Base-by-base conservation (phyloP, 2,329 filamentous ascomycete genomes). In the Ceratocystiopsis sp. region DNA sequence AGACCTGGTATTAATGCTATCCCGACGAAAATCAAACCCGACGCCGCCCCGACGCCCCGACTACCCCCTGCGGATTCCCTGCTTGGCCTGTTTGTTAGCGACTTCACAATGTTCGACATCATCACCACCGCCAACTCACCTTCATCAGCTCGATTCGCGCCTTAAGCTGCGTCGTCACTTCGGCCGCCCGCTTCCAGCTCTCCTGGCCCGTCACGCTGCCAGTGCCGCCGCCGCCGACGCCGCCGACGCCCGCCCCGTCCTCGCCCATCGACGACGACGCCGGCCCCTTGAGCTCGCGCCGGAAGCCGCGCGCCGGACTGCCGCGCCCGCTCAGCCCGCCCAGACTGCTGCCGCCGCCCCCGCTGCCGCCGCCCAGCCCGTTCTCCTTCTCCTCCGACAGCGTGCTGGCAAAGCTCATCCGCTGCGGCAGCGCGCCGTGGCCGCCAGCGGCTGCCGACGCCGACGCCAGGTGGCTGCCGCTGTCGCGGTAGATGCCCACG, bases 141-240 rank as follows among this genome's bases (percentile, higher is more conserved):
- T 96, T 98, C 91, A 98, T 98, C 68, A 91, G 83, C 67, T 96
- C 91, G 60, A 98, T 98, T 58, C 91, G 77, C 42, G 89, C 86
- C 67, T 96, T 98, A 55, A 98, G 62, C 59, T 95, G 91, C 61
- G 87, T 95, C 43, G 91, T 98, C 45, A 98, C 91, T 65, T 98
- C 91, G 2, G 91, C 91, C 16, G 91, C 91, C 52, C 91, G 72
- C 65, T 87, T 93, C 91, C 91, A 98, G 58, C 87, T 96, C 64
- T 98, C 91, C 16, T 79, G 77, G 1, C 77, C 77, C 38, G 52
- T 46, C 13, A 43, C 6, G 43, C 47, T 43, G 21, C 47, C 49
- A 15, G 49, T 45, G 41, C 45, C 41, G n/a, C 36, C 40, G 18
- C 47, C 48, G 33, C 46, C 46, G 18, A 45, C 42, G 34, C 48